Base-by-base conservation (phyloP, 352 stramenopile species). In the Phytophthora ramorum region DNA sequence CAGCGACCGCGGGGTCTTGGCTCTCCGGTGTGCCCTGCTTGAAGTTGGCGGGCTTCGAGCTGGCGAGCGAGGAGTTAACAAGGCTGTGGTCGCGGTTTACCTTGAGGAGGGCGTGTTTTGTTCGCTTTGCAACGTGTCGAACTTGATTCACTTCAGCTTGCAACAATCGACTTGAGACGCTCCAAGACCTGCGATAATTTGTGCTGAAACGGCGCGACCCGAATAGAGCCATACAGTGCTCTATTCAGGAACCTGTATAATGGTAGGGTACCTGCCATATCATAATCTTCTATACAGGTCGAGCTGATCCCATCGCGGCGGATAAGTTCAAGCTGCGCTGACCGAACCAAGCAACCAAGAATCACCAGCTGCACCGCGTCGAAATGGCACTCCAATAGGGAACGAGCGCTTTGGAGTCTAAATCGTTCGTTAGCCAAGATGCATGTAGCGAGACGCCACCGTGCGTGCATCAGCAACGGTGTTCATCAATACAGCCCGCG, bases 81-180 rank as follows among this genome's bases (percentile, higher is more conserved):
- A 50, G 41, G 24, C 34, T 38, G 34, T 14, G 6, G 41, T 16
- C 17, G n/a, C n/a, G n/a, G n/a, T n/a, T n/a, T n/a, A n/a, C n/a
- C 7, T 28, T 48, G 41, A 48, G n/a, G 19, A 30, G 41, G 41
- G 41, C 24, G 41, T 28, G 24, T 38, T 38, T 38, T 38, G 34
- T 8, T 3, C 34, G 34, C 4, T 38, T 16, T 47, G 17, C 41
- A 28, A 48, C 41, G 41, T 28, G 24, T 32, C 41, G 41, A 48
- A 48, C 41, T 48, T 48, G 41, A 48, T 48, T 48, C 16, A 34
- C 41, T 48, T 48, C 41, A 48, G 41, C 17, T 28, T 32, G 24
- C 17, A 14, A 5, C 19, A 17, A 10, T 48, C 24, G 41, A 48
- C 16, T 48, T 48, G n/a, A n/a, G n/a, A n/a, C n/a, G n/a, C n/a